A percentile compares a stretch with the other conserved stretches of the same genome.
Conservation (phyloP, 768 basidiomycete genomes). For the Kwoniella dendrophila region DNA sequence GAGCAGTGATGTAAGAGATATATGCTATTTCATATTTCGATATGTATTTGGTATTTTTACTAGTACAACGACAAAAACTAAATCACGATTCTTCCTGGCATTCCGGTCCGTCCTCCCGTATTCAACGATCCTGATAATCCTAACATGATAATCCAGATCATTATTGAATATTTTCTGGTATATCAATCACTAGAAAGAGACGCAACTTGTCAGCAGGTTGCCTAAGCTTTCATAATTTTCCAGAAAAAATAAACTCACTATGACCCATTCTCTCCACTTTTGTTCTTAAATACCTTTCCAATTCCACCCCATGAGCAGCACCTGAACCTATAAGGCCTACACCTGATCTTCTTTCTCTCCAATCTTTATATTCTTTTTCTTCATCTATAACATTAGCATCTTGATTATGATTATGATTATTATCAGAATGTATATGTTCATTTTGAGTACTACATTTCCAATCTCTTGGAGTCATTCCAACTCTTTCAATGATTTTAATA, state of each 20-base stretch:
- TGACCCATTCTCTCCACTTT: slow-evolving; percentile 99
- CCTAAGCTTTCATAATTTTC: too few species aligned
- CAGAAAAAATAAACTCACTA: slow-evolving; percentile 43
- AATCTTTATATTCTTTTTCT: slow-evolving; percentile 50
- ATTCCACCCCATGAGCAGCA: slow-evolving; percentile 74
- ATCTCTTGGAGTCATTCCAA: slow-evolving; percentile 90
- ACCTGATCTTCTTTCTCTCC: slow-evolving; percentile 62
- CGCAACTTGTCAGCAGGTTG: not conserved
- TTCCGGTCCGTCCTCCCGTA: too few species aligned
- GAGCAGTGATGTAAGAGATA: too few species aligned
- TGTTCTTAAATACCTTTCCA: slow-evolving; percentile 92
- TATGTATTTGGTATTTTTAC: too few species aligned
- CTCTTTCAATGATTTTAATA: slow-evolving; percentile 75
- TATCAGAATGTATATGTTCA: slow-evolving; percentile 20
- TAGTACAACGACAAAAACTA: too few species aligned
- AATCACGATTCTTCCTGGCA: too few species aligned
- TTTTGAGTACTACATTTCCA: slow-evolving; percentile 61
- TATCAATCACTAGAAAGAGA: slow-evolving; percentile 36
- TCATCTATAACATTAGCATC: slow-evolving; percentile 20
- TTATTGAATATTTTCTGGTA: slow-evolving; percentile 23
- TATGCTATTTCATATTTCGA: too few species aligned
- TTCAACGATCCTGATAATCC: too few species aligned
- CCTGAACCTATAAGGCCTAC: slow-evolving; percentile 80
- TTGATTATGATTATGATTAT: slow-evolving; percentile 20
- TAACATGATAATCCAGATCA: too few species aligned